Evolutionary conservation across 306 rosid genomes (phyloP), one percentile per base, ranked within the genome.

Genomic region (Vigna angularis): DNA sequence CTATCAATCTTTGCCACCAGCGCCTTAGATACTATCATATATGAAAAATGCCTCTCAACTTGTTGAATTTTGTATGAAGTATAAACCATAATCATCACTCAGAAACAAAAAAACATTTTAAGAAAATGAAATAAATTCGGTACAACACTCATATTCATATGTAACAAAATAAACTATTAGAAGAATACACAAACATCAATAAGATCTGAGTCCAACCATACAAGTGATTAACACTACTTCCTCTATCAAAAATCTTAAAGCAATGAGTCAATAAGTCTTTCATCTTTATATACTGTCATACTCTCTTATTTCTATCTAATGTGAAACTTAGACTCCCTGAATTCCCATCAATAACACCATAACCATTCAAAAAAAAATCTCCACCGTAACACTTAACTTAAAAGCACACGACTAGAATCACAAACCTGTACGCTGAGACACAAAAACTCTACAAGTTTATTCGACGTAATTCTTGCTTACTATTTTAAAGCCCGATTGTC

Each of bases 21-120:
- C 2, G 97, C 98, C 89, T 95, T 95, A 28, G 99, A 91, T 81
- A 95, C 99, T 30, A 95, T 98, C 99, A 95, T 95, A 13, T 93
- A 98, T 10, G 99, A 95, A 40, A 95, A 93, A 85, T 95, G 97
- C 83, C 88, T 95, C 94, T 95, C 97, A 15, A 94, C 96, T 68
- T 95, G 98, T 98, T 95, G 83, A 65, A 73, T 57, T 70, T 38
- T 38, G 42, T 30, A 9, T 47, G 18, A 52, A 45, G 22, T 57
- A 70, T 70, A 34, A 50, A 66, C 61, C 13, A 79, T 62, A 15
- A 56, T 38, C 36, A 16, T 55, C 78, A 55, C 4, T 20, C 1
- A 1, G 1, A 20, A 20, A 58, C 58, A 18, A 22, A 22, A 62
- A n/a, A 34, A 26, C 12, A 38, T 36, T 52, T 42, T 12, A 78